Conservation (phyloP, 805 yeast species). For the Pichia nanzhaoensis region DNA sequence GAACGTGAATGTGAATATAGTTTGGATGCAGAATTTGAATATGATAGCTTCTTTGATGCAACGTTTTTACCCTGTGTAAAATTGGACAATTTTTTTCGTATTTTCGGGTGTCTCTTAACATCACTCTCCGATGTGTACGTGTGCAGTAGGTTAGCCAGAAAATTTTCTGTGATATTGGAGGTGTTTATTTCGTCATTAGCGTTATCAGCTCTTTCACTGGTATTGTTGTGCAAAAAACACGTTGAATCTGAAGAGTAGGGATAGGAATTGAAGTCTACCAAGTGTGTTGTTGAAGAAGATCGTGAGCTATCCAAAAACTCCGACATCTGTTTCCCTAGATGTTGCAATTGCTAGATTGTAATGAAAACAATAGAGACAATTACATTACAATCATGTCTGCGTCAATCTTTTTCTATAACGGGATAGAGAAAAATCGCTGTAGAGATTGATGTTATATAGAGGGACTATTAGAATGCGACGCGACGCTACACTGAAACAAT, state of each 20-base stretch:
- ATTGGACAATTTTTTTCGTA: not conserved
- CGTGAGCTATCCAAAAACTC: not conserved
- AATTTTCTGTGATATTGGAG: not conserved
- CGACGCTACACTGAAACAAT: too few species aligned
- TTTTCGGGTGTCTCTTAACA: not conserved
- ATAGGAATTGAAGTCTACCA: constrained; percentile 4
- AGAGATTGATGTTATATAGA: too few species aligned
- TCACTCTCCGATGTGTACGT: not conserved
- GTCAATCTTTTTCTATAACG: too few species aligned
- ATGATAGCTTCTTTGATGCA: not conserved
- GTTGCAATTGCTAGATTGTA: not conserved
- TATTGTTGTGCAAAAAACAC: not conserved
- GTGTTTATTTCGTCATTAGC: not conserved
- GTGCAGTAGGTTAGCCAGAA: constrained; percentile 4
- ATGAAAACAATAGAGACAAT: too few species aligned
- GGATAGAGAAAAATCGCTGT: too few species aligned
- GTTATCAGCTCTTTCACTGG: not conserved
- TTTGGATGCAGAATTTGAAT: not conserved
- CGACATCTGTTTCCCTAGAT: not conserved
- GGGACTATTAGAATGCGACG: not conserved
- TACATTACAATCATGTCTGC: too few species aligned
- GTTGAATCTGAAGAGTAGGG: not conserved
- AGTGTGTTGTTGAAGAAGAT: constrained; percentile 5
- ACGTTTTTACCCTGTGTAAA: not conserved
- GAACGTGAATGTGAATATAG: not conserved